Evolutionary conservation across 352 stramenopile species (phyloP), one percentile per base, ranked within the genome.

Genomic region (Phytophthora podocarpi): DNA sequence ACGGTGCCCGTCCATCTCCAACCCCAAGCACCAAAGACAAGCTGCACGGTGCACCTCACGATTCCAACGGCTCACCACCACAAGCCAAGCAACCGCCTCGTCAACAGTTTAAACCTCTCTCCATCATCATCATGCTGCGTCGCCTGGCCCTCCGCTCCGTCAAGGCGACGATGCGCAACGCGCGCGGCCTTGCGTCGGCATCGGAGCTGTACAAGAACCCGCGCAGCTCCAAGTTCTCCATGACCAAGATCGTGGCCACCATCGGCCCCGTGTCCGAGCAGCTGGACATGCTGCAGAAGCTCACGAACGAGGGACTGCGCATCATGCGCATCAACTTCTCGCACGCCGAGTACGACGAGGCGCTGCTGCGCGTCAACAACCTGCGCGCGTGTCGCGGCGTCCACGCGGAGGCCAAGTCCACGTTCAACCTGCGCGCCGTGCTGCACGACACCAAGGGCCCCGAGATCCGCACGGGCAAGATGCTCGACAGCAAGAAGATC

Each of bases 291-390:
- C 76, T 81, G 45, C 85, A 97, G 65, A 76, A 85, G 43, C 74
- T 98, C 27, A 82, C 93, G 59, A 56, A 87, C 55, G 85, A 96
- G 46, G 95, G 95, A 0, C 78, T 98, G 68, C 83, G 91, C 64
- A 95, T 98, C 56, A 96, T 96, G 70, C 85, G 95, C 65, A 89
- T 98, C 50, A 98, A 98, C 82, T 98, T 98, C 61, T 98, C 90
- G n/a, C 95, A 98, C 67, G 91, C 91, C 37, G 91, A 96, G 59
- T 85, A 90, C 55, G 85, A 96, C 68, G 87, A 95, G 61, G 85
- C 87, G 34, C 62, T 85, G 34, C 62, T 81, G 59, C 87, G 87
- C 39, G 89, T 94, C 72, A 76, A 70, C 55, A 96, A 91, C 67
- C 69, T 85, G 35, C 86, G 75, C 31, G 75, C 89, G n/a, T 91